Conservation (phyloP, 140 eudicot genomes). For the Bidens hawaiensis region DNA sequence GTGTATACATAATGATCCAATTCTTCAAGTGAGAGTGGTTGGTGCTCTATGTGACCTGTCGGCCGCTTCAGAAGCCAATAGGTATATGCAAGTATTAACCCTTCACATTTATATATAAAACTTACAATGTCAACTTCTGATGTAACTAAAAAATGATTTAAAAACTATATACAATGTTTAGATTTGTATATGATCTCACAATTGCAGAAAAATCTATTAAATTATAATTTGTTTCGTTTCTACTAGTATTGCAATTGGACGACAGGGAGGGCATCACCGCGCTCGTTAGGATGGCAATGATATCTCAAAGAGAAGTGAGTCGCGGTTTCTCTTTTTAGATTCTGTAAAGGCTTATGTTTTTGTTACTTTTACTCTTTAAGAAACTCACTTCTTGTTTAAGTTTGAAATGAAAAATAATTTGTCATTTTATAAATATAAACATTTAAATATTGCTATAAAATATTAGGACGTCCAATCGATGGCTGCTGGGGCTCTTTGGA, state of each 20-base stretch:
- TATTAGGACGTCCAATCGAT: slow-evolving; percentile 88
- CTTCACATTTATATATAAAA: no score
- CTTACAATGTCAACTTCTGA: no score
- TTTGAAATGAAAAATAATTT: no score
- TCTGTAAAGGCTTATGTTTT: background rate
- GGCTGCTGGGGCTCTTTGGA: slow-evolving; percentile 99
- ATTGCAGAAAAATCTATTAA: background rate
- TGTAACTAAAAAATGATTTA: background rate
- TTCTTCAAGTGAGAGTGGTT: slow-evolving; percentile 98
- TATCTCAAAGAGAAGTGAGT: slow-evolving; percentile 67
- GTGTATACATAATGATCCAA: slow-evolving; percentile 67
- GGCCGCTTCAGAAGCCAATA: slow-evolving; percentile 84
- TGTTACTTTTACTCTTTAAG: background rate
- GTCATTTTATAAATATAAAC: background rate
- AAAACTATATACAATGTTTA: background rate
- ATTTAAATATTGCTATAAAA: background rate
- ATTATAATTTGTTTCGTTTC: slow-evolving; percentile 10
- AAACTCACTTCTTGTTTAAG: no score
- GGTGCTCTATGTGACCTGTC: slow-evolving; percentile 98
- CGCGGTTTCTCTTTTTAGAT: slow-evolving; percentile 11
- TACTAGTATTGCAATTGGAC: slow-evolving; percentile 88
- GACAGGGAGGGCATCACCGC: slow-evolving; percentile 93
- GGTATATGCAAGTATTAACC: slow-evolving; percentile 34
- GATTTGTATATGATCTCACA: background rate
- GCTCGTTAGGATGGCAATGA: slow-evolving; percentile 65